Percentiles rank a stretch among this genome's conserved stretches.
These are phyloP conservation scores for Trametes elegans DNA, from an alignment of 768 basidiomycete species.

Conservation along the genomic window DNA sequence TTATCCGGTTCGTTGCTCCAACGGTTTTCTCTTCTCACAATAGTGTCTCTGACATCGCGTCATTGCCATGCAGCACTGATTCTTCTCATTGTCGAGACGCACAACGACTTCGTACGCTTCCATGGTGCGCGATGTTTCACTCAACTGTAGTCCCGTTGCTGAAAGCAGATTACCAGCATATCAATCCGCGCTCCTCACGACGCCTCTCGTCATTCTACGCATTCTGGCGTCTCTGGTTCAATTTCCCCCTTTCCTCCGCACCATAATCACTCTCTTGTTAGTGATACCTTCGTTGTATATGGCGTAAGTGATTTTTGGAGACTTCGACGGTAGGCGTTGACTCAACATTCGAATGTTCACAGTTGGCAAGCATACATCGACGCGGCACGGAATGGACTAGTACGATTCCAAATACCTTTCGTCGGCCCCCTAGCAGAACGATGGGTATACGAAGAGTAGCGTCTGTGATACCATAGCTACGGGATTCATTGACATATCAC, in stretches of 20 bases:
- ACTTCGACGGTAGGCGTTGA: neutral
- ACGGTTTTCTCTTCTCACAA: neutral
- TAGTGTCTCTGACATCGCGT: neutral
- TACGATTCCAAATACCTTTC: constrained; percentile 58
- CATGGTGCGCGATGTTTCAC: constrained; percentile 48
- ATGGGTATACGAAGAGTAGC: constrained; percentile 65
- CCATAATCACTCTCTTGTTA: constrained; percentile 46
- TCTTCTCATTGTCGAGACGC: constrained; percentile 71
- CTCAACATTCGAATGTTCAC: neutral
- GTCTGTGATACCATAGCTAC: no score
- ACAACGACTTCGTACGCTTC: constrained; percentile 75
- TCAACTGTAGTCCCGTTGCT: neutral
- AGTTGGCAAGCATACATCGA: constrained; percentile 53
- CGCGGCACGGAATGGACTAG: constrained; percentile 49
- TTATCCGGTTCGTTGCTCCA: constrained; percentile 54
- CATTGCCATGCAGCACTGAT: constrained; percentile 45
- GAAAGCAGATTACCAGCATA: constrained; percentile 54
- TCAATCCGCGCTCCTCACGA: constrained; percentile 71
- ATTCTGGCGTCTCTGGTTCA: constrained; percentile 53
- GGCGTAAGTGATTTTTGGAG: constrained; percentile 44
- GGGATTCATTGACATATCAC: neutral
- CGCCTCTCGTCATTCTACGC: constrained; percentile 56
- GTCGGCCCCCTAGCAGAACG: constrained; percentile 64
- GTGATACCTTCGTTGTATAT: constrained; percentile 45
- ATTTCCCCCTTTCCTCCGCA: constrained; percentile 51